Base-by-base conservation (phyloP, 371 early-diverging fungal species). In the Mortierella sp. region DNA sequence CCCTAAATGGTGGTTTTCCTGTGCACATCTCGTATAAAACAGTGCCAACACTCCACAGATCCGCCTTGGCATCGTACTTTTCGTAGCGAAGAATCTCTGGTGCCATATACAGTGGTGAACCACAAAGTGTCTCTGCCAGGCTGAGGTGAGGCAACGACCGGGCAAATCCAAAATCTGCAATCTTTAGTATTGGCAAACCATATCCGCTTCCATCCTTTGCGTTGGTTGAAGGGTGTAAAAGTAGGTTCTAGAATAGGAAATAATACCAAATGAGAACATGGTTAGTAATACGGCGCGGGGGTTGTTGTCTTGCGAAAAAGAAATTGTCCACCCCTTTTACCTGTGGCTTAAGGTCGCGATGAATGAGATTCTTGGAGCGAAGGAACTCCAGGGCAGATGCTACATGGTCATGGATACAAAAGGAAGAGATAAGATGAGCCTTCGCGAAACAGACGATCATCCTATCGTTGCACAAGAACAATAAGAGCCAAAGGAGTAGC, bases 121-220 rank as follows among this genome's bases (percentile, higher is more conserved):
- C 99, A 76, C 99, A 99, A 26, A 99, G 90, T 0, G 99, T 99
- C 73, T 98, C 97, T 0, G 99, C 98, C 74, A 99, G 86, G 28
- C 94, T 94, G 7, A 95, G 93, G 47, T 92, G 90, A 8, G 95
- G 96, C 63, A 99, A 88, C 38, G 94, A 94, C 16, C 99, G 91
- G 13, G 99, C 98, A 89, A 99, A 99, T 24, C 99, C 99, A 90
- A 99, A 99, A 86, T 99, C 99, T 9, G 98, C 99, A 16, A 99
- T 93, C 84, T 99, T 98, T 8, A 99, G 88, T 9, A 89, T 79
- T 0, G 97, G 97, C 26, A 97, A 82, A 28, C 79, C 83, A 70
- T 84, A 83, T 87, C 89, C 71, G 84, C 75, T 60, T 21, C 90
- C 90, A 45, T 87, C 79, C 75, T 81, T 79, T 68, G 83, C 82